phyloP scores from a whole-genome alignment of 768 basidiomycete genomes.

The Psilocybe cubensis region DNA sequence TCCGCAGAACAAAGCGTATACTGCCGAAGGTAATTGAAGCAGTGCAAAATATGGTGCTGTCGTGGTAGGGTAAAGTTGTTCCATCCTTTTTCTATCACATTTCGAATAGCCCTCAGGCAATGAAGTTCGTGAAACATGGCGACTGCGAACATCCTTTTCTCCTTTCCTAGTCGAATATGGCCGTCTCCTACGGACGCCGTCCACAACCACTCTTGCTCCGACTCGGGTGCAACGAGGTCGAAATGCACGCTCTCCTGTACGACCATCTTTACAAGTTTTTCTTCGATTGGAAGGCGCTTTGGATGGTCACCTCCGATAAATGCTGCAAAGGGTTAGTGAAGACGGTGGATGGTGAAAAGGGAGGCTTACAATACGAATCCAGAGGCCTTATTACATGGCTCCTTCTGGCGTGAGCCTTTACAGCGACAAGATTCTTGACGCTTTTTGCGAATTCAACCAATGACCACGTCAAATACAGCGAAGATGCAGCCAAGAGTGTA shows the following conservation, averaged over 20 bases:
- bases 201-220: conserved; percentile 33
- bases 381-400: conserved; percentile 17
- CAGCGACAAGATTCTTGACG: conserved; percentile 21
- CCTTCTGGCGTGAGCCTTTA: conserved; percentile 18
- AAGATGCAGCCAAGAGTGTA: conserved; percentile 18
- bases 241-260: conserved; percentile 34
- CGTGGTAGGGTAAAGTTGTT: conserved; percentile 19
- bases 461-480: conserved; percentile 32
- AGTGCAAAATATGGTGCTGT: conserved; percentile 41
- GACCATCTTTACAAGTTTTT: conserved; percentile 29
- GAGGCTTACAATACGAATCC: conserved; percentile 25
- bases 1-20: conserved; percentile 50
- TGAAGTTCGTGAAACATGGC: conserved; percentile 54
- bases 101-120: conserved; percentile 39
- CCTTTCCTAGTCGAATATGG: conserved; percentile 28
- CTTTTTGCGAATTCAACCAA: conserved; percentile 20
- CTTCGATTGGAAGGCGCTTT: conserved; percentile 26
- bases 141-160: conserved; percentile 34
- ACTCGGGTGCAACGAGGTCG: conserved; percentile 26
- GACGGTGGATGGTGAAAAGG: background rate
- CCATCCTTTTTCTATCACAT: conserved; percentile 29
- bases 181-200: conserved; percentile 30
- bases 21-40: conserved; percentile 52
- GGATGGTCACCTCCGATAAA: conserved; percentile 31
- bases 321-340: conserved; percentile 17